Evolutionary conservation across 345 rosid species (phyloP), one percentile per base, ranked within the genome.

Genomic region (Arabis hirsuta): DNA sequence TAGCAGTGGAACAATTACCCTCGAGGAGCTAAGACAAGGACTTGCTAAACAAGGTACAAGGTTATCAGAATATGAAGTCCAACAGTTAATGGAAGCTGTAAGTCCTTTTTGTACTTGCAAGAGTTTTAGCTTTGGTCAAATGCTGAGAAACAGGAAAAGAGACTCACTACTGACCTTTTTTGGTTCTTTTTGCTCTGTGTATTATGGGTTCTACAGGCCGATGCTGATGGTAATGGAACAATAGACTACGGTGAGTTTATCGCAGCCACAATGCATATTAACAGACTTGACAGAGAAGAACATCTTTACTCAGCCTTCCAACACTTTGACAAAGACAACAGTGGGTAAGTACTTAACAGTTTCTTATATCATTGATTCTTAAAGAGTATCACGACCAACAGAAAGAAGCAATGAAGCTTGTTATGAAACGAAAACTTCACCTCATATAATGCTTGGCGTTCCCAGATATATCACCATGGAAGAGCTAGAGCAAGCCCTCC

Each of bases 241-340:
- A 85, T 85, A 63, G 89, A 85, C 73, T 85, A 85, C 9, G 87
- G 77, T 48, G 89, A 85, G 67, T 85, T 85, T 64, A 83, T 85
- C 61, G 79, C 89, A 52, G 89, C 89, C 58, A 85, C 89, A 13
- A 85, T 85, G 89, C 89, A 78, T 27, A 78, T 84, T 62, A 83
- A 89, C 82, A 76, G 88, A 65, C 77, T 85, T 76, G 90, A 87
- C 65, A 87, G 84, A 71, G 90, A 87, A 72, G 92, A 87, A 63
- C 96, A 87, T 84, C 86, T 89, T 9, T 85, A 84, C 79, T 80
- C 87, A 16, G 92, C 92, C 50, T 89, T 85, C 86, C 88, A 80
- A 73, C 87, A 86, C 76, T 89, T 89, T 52, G 90, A 89, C 77
- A 85, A 85, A 76, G 92, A 89, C 78, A 89, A 84, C 50, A 87